phyloP scores from a whole-genome alignment of 2,329 filamentous ascomycete genomes.

The Trichophyton mentagrophytes region DNA sequence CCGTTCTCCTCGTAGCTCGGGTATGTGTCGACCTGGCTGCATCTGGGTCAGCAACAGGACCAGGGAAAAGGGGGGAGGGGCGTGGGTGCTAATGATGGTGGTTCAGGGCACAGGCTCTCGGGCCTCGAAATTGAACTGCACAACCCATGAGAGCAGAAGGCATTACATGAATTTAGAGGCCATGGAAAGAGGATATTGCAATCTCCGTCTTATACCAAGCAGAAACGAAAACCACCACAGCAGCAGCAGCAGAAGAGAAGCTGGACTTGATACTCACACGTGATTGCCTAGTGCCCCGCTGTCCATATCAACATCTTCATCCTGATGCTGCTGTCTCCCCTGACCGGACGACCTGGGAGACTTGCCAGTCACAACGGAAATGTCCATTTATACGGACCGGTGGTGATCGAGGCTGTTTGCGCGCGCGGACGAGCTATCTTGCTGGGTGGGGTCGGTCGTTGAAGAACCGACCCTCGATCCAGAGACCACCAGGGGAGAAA shows the following conservation, averaged over 20 bases:
- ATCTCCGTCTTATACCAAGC: no score
- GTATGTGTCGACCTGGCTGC: constrained; percentile 27
- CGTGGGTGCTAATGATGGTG: no score
- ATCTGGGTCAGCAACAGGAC: constrained; percentile 4
- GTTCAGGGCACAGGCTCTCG: no score
- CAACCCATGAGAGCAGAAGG: not conserved
- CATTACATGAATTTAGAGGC: not conserved
- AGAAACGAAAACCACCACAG: not conserved
- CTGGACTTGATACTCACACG: constrained; percentile 8
- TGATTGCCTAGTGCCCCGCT: constrained; percentile 8
- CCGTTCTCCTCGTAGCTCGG: constrained; percentile 51
- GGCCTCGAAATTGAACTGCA: not conserved
- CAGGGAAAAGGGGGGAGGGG: not conserved
- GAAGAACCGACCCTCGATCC: constrained; percentile 9
- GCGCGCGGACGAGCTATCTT: constrained; percentile 8
- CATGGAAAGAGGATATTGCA: no score
- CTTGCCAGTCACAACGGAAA: constrained; percentile 13
- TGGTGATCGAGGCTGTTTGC: not conserved
- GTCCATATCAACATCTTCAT: constrained; percentile 6
- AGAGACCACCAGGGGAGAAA: constrained; percentile 3
- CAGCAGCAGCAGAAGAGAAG: not conserved
- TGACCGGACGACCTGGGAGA: constrained; percentile 9
- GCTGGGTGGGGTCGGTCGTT: constrained; percentile 5
- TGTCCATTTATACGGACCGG: constrained; percentile 12
- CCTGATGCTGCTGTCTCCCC: constrained; percentile 5